Evolutionary conservation across 148 eudicot species (phyloP), one percentile per base, ranked within the genome.

Genomic region (Cornus florida): DNA sequence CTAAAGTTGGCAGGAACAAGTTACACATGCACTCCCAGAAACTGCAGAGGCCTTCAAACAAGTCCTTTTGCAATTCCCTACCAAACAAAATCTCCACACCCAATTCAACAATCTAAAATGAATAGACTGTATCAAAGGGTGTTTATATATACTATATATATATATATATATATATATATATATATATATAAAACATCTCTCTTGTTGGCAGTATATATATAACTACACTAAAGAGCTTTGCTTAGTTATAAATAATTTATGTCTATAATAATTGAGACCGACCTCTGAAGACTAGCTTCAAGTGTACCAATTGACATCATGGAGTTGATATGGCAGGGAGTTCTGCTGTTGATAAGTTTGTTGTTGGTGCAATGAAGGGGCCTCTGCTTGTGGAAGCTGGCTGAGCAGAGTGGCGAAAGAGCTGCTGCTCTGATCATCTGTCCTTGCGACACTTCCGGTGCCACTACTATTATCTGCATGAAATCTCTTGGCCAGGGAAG

Each of bases 301-400:
- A 19, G 86, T 69, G 81, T 84, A 88, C 91, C 91, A 88, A 62
- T 86, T 88, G 69, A 88, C 20, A 31, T 86, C 83, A 1, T 86
- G 81, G 22, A 78, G 78, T 13, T 84, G 79, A 68, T 80, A 88
- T 0, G 75, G 72, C 28, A 17, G 5, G 43, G 43, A 22, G 10
- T 57, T 22, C 7, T 86, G 86, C 60, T 83, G 86, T 71, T 83
- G 79, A 67, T 82, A 84, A n/a, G 86, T 14, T 60, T 84, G 14
- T 60, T 81, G 77, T 13, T 80, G 90, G 59, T 86, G 78, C 78
- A 79, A 69, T 7, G 80, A 59, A 0, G 78, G 48, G 48, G 8
- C 7, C 1, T 0, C 41, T 20, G 75, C 59, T 38, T 79, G 86
- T 5, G 83, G 83, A 19, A 86, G 75, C 56, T 87, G 86, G 69